Evolutionary conservation across 495 filamentous ascomycete species (phyloP).

Genomic region (Penicillium fimorum): DNA sequence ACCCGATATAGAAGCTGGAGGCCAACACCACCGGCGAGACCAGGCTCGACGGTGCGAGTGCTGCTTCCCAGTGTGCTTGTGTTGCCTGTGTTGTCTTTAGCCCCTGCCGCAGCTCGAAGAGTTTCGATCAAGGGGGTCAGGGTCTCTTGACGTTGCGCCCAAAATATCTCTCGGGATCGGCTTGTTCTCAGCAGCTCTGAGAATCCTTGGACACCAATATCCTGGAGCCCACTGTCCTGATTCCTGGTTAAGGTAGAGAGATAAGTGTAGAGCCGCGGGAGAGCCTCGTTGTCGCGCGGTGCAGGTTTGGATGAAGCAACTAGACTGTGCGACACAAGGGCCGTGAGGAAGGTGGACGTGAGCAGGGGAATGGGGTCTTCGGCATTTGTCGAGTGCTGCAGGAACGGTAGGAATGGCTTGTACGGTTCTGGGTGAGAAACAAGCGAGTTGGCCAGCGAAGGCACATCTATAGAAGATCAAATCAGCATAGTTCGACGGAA

Average conservation of each 20-base stretch:
- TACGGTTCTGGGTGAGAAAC: slow-evolving; percentile 74
- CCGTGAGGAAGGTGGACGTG: slow-evolving; percentile 82
- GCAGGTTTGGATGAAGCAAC: slow-evolving; percentile 53
- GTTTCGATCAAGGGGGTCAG: slow-evolving; percentile 80
- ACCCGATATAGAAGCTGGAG: slow-evolving; percentile 95
- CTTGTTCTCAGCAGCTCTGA: slow-evolving; percentile 78
- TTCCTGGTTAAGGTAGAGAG: slow-evolving; percentile 76
- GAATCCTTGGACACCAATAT: slow-evolving; percentile 91
- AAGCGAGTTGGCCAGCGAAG: slow-evolving; percentile 70
- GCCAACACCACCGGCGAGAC: slow-evolving; percentile 77
- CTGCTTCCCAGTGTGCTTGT: slow-evolving; percentile 70
- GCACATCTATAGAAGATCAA: slow-evolving; percentile 59
- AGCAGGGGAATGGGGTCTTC: slow-evolving; percentile 89
- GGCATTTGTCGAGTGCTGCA: slow-evolving; percentile 73
- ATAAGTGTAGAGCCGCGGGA: slow-evolving; percentile 84
- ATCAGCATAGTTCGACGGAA: neutral
- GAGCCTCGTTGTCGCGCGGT: slow-evolving; percentile 65
- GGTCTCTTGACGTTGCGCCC: slow-evolving; percentile 81
- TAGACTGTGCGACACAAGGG: slow-evolving; percentile 71
- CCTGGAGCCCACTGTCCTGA: slow-evolving; percentile 83
- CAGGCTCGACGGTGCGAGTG: slow-evolving; percentile 58
- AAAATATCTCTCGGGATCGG: slow-evolving; percentile 78
- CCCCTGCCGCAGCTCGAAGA: slow-evolving; percentile 72
- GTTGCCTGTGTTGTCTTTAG: slow-evolving; percentile 64
- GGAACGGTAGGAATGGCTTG: slow-evolving; percentile 79